Evolutionary conservation across 2,329 filamentous ascomycete genomes (phyloP), one percentile per base, ranked within the genome.

Genomic region (Helotiales sp.): DNA sequence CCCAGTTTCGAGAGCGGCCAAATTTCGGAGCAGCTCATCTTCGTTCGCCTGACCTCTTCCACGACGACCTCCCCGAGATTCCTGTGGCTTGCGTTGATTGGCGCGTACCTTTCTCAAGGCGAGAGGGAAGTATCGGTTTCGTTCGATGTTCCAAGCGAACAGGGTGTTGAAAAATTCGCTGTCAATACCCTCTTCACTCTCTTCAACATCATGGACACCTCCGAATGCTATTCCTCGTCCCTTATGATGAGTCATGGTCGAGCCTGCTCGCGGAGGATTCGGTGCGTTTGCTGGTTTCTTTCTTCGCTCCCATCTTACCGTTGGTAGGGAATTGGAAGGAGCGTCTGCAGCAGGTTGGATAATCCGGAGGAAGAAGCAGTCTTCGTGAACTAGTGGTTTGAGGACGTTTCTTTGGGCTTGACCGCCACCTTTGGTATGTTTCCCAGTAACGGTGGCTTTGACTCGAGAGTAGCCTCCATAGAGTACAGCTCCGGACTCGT

Each of bases 161-260:
- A 98, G 81, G 64, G 90, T 87, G 74, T 97, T 95, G 82, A 98
- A 99, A 80, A 99, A 99, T 78, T 97, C 94, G 76, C 93, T 97
- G 63, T 99, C 95, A 72, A 99, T 97, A 3, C 92, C 93, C 78
- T 99, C 96, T 77, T 97, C 94, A 71, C 88, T 95, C 77, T 94
- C 87, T 78, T 97, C 93, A 0, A 96, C 91, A 73, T 97, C 94
- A 75, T 97, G 93, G 3, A 99, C 96, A 61, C 96, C 96, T 52
- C 96, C 96, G 77, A 98, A 98, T 75, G 93, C 81, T 65, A 99
- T 95, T 0, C 96, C 96, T 68, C 96, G 89, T 0, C 95, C 94
- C 79, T 95, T 96, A 81, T 99, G 96, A 78, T 90, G 93, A 0
- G 93, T 88, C 94, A 98, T 98, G 1, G 95, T 98, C 0, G 93